These are phyloP conservation scores for Saccharomycopsis selenospora DNA, from an alignment of 805 yeast species.

Conservation along the genomic window DNA sequence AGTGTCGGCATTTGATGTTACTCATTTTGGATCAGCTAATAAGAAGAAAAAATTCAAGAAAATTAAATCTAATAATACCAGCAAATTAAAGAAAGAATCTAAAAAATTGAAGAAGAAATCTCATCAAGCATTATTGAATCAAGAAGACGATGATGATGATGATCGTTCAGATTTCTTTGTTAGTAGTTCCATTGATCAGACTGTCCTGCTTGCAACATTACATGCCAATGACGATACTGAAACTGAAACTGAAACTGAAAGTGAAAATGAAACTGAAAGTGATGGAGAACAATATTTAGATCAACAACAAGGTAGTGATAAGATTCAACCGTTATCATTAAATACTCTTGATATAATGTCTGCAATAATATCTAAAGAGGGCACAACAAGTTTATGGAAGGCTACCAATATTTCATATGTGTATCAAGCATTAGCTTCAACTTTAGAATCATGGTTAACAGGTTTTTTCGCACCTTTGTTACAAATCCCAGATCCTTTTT, in stretches of 20 bases:
- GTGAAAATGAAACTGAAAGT: slow-evolving; percentile 13
- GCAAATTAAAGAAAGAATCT: neutral
- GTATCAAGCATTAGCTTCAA: slow-evolving; percentile 62
- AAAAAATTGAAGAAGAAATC: neutral
- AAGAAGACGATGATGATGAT: neutral
- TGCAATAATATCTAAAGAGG: slow-evolving; percentile 60
- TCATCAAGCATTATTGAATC: neutral
- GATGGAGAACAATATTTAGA: slow-evolving; percentile 4
- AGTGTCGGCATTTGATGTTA: slow-evolving; percentile 53
- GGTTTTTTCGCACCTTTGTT: slow-evolving; percentile 78
- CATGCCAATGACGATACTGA: slow-evolving; percentile 8
- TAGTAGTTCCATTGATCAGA: neutral
- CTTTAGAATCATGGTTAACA: slow-evolving; percentile 86
- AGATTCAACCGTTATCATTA: slow-evolving; percentile 49
- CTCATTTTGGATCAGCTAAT: neutral
- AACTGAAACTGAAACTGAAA: slow-evolving; percentile 3
- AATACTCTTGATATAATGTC: slow-evolving; percentile 62
- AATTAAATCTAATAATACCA: too few species aligned
- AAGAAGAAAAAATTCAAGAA: too few species aligned
- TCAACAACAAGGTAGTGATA: slow-evolving; percentile 18
- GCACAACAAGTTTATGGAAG: slow-evolving; percentile 62
- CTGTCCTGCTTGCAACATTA: neutral
- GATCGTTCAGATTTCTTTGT: slow-evolving; percentile 3
- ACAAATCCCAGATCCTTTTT: slow-evolving; percentile 82
- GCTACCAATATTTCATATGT: slow-evolving; percentile 77